Evolutionary conservation across 768 basidiomycete genomes (phyloP), one percentile per base, ranked within the genome.

Genomic region (Lentinula boryana): DNA sequence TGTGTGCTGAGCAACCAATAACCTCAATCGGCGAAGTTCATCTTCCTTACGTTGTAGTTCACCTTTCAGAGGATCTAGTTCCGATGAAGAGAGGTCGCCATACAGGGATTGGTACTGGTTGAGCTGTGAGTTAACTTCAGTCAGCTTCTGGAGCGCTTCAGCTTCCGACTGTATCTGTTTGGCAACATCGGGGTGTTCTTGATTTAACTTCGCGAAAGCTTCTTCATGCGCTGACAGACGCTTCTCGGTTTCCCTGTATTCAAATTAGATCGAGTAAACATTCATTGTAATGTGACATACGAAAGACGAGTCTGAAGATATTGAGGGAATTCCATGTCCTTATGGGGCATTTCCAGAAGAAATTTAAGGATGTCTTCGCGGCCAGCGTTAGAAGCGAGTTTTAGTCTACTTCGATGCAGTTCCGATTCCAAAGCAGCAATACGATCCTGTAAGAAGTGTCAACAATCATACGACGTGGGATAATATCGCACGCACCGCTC

Each of bases 361-460:
- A 93, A 92, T 4, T 74, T 73, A 71, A 95, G 78, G 36, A 93
- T 76, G 53, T 93, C 88, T 62, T 85, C 84, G 23, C 89, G 80
- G 5, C 87, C 85, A 1, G 82, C 77, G 31, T 85, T 74, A 0
- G 92, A 91, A 18, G 91, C 93, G n/a, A 95, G 75, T 33, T 83
- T 82, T 15, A 88, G 80, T 70, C 89, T 91, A 63, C 89, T 77
- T 23, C 94, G 80, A 44, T 76, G 79, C 10, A 89, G 75, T 70
- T 98, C 93, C 1, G 88, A 88, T 63, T 84, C 76, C 27, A 96
- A 70, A 32, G 84, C 82, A 12, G 70, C 69, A 48, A 98, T 86
- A 41, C 94, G 88, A 62, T 89, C 90, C 85, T 93, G 18, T 51
- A 9, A 3, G 21, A 23, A 12, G 21, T 23, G 21, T 46, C 15